Percentiles rank a stretch among this genome's conserved stretches.
Conservation (phyloP, 345 rosid species). For the Lepidium africanum region DNA sequence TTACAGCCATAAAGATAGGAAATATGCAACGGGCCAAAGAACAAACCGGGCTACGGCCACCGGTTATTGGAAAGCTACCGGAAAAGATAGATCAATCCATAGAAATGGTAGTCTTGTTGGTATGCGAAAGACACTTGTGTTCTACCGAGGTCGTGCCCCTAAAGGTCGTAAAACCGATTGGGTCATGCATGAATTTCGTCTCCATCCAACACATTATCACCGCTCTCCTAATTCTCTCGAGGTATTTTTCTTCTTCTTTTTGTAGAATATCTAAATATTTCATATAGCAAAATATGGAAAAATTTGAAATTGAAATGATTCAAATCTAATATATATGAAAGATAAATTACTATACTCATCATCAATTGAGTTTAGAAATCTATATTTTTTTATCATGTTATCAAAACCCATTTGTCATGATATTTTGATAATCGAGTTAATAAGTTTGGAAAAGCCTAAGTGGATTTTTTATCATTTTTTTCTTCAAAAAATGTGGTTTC, state of each 20-base stretch:
- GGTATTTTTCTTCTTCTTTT: background rate
- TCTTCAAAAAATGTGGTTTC: background rate
- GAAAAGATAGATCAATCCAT: constrained; percentile 38
- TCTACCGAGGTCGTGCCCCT: constrained; percentile 44
- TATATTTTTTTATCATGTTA: no score
- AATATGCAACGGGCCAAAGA: constrained; percentile 45
- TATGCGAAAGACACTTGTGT: constrained; percentile 43
- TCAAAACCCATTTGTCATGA: no score
- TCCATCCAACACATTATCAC: constrained; percentile 30
- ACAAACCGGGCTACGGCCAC: constrained; percentile 47
- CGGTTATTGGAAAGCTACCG: constrained; percentile 64
- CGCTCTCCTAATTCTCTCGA: constrained; percentile 6
- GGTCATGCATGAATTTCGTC: constrained; percentile 62
- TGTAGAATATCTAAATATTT: no score
- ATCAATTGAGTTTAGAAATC: no score
- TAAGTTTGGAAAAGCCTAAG: no score
- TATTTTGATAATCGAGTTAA: no score
- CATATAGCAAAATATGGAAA: no score
- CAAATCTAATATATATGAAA: no score
- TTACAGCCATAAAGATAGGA: constrained; percentile 44
- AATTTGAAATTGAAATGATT: no score
- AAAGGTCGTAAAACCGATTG: constrained; percentile 49
- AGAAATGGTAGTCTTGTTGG: constrained; percentile 28
- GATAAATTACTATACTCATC: no score
- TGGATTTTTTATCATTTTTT: no score